These are phyloP conservation scores for Penicillium corylophilum DNA, from an alignment of 2,329 filamentous ascomycete genomes.

Conservation along the genomic window DNA sequence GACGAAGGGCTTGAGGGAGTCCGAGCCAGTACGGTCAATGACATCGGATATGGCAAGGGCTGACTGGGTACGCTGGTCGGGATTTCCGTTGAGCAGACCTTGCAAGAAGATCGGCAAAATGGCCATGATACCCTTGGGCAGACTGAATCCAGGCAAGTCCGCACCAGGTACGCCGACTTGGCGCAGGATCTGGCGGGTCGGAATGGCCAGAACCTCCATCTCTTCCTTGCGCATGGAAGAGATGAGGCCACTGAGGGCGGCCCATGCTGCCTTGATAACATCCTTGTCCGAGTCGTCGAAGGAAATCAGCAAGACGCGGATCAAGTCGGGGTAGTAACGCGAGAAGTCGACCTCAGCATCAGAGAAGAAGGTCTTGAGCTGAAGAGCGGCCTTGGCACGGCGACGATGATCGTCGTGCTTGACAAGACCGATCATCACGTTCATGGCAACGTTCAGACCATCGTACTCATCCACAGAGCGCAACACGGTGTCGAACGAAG, in stretches of 20 bases:
- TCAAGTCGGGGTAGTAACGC: slow-evolving; percentile 91
- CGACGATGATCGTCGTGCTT: slow-evolving; percentile 92
- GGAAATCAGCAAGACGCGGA: slow-evolving; percentile 82
- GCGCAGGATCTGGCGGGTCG: slow-evolving; percentile 80
- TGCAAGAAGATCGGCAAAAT: slow-evolving; percentile 96
- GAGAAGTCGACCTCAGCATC: slow-evolving; percentile 83
- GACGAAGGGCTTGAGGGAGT: slow-evolving; percentile 88
- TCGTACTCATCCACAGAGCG: slow-evolving; percentile 94
- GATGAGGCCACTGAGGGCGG: slow-evolving; percentile 80
- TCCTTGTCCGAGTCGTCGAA: slow-evolving; percentile 83
- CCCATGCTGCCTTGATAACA: slow-evolving; percentile 88
- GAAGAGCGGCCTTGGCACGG: slow-evolving; percentile 72
- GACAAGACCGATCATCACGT: slow-evolving; percentile 78
- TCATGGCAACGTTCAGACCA: slow-evolving; percentile 94
- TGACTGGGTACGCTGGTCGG: slow-evolving; percentile 87
- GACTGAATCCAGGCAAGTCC: slow-evolving; percentile 78
- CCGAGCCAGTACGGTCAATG: slow-evolving; percentile 84
- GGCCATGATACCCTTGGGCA: slow-evolving; percentile 96
- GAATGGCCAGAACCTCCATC: slow-evolving; percentile 89
- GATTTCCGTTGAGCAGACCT: slow-evolving; percentile 92
- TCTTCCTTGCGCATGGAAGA: slow-evolving; percentile 92
- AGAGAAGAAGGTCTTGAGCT: slow-evolving; percentile 83
- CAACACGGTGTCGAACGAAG: slow-evolving; percentile 84
- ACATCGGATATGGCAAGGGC: slow-evolving; percentile 94
- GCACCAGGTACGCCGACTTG: slow-evolving; percentile 85